Evolutionary conservation across 1,284 basidiomycete species (phyloP), one percentile per base, ranked within the genome.

Genomic region (Dichomitus squalens): DNA sequence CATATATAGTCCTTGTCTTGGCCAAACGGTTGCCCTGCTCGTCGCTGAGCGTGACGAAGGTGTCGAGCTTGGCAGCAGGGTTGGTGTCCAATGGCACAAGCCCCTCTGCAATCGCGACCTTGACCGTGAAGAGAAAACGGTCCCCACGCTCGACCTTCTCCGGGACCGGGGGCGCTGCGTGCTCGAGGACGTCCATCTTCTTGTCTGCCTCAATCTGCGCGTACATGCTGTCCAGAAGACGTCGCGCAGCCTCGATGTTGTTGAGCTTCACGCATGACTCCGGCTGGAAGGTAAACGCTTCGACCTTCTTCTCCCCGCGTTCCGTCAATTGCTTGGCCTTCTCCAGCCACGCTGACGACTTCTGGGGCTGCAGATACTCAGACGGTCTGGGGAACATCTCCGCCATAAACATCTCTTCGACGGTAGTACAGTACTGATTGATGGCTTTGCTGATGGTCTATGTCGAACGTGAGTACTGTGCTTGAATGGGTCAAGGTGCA

Each of bases 241-340:
- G 86, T 11, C 96, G 85, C 1, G 96, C 95, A 2, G 93, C 90
- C 67, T 97, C 95, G 62, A 99, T 90, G 71, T 99, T 98, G 79
- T 99, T 99, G 47, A 99, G 82, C 76, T 98, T 98, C 68, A 99
- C 93, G 69, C 96, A 98, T 0, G 94, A 95, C 76, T 95, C 84
- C 0, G 95, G 82, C 53, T 88, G 88, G 77, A 99, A 98, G 68
- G 96, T 93, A 81, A 97, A 99, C 6, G 93, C 91, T 67, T 94
- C 91, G 48, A 93, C 82, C 73, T 93, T 95, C 79, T 93, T 95
- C 73, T 98, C 95, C 20, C 90, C 88, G 58, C 88, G 78, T 6
- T 81, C 80, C 1, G 89, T 79, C 7, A 96, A 79, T 67, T 90
- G 89, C 67, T 90, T 89, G 7, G 96, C 96, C 66, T 92, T 95